Conservation (phyloP, 805 yeast genomes). For the Helenozyma baotianmanensis region DNA sequence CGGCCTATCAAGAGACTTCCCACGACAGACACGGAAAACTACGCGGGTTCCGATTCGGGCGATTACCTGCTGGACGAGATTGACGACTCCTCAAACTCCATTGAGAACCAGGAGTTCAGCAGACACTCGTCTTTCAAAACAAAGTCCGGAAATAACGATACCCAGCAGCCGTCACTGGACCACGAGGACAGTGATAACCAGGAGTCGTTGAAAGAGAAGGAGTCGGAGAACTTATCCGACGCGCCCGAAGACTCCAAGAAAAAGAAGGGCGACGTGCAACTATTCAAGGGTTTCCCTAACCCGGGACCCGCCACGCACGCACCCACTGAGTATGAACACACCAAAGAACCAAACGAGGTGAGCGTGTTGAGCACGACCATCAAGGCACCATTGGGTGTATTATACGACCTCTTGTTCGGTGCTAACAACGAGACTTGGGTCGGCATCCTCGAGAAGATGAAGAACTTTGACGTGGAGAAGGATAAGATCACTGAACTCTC, state of each 20-base stretch:
- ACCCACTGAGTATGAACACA: slow-evolving; percentile 48
- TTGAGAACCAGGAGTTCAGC: too few relatives aligned
- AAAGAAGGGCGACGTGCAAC: slow-evolving; percentile 1
- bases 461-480: slow-evolving; percentile 21
- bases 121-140: too few relatives aligned
- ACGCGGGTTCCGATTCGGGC: too few relatives aligned
- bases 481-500: slow-evolving; percentile 29
- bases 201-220: slow-evolving; percentile 1
- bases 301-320: slow-evolving; percentile 64
- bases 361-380: slow-evolving; percentile 48
- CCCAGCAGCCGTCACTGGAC: too few relatives aligned
- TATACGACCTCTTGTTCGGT: slow-evolving; percentile 70
- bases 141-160: too few relatives aligned
- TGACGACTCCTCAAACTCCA: too few relatives aligned
- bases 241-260: slow-evolving; percentile 4
- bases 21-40: too few relatives aligned
- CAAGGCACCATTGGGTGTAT: slow-evolving; percentile 72
- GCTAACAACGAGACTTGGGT: slow-evolving; percentile 40
- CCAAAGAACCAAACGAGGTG: slow-evolving; percentile 43
- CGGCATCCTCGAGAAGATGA: slow-evolving; percentile 29
- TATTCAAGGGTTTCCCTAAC: slow-evolving; percentile 23
- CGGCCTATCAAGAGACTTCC: too few relatives aligned
- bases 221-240: background rate
- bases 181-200: background rate
- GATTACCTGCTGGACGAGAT: too few relatives aligned